Percentiles rank a stretch among this genome's conserved stretches.
Evolutionary conservation across 2,329 filamentous ascomycete genomes (phyloP).

Genomic region (Golovinomyces cichoracearum): DNA sequence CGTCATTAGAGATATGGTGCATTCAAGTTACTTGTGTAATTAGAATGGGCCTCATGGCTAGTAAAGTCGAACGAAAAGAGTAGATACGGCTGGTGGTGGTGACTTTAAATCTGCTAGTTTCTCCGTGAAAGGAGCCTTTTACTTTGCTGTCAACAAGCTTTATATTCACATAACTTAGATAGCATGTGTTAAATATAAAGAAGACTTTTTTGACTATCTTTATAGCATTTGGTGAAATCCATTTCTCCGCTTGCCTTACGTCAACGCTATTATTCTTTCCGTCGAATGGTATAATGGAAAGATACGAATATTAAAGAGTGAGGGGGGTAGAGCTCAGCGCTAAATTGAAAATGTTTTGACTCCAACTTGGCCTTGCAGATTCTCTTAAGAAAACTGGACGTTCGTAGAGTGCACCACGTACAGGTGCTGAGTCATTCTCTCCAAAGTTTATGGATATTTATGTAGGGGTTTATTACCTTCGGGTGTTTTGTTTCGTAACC

Average conservation of each 20-base stretch:
- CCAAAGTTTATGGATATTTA: too few relatives aligned
- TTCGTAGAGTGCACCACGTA: too few relatives aligned
- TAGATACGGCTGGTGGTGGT: neutral
- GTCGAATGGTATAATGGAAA: neutral
- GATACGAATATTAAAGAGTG: neutral
- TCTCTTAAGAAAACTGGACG: neutral
- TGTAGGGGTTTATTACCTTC: too few relatives aligned
- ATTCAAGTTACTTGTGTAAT: neutral
- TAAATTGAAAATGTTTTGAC: neutral
- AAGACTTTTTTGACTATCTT: neutral
- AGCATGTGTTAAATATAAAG: neutral
- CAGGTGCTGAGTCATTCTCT: neutral
- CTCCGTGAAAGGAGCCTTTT: neutral
- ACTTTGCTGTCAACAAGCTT: neutral
- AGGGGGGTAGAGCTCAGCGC: neutral
- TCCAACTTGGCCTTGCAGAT: neutral
- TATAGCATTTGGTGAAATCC: neutral
- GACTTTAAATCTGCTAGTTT: neutral
- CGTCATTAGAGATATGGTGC: neutral
- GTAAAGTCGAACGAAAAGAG: neutral
- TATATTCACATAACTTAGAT: neutral
- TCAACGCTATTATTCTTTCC: neutral
- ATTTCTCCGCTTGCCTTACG: neutral
- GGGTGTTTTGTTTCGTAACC: too few relatives aligned
- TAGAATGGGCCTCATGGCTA: neutral